phyloP scores from a whole-genome alignment of 2,329 filamentous ascomycete species.

The Clathrospora elynae region DNA sequence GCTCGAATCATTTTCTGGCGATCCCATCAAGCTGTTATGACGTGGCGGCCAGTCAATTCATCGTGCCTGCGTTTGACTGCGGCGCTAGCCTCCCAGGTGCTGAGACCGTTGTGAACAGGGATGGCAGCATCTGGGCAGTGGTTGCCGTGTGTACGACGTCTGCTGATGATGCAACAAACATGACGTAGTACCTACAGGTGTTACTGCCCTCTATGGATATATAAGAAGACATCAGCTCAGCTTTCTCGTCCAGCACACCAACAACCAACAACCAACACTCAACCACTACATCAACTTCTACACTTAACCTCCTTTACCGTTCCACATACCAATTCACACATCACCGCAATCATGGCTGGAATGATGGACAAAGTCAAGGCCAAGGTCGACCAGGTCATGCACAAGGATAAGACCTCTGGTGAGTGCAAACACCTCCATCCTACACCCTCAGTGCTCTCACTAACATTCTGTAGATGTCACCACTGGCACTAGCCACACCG shows the following conservation, averaged over 20 bases:
- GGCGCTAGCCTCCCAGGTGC: conserved; percentile 14
- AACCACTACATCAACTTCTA: conserved; percentile 3
- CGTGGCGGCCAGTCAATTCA: conserved; percentile 18
- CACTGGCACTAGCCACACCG: conserved; percentile 40
- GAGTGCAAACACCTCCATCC: neutral
- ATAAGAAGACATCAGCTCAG: conserved; percentile 16
- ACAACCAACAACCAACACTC: conserved; percentile 9
- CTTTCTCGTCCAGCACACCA: conserved; percentile 14
- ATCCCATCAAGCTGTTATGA: conserved; percentile 18
- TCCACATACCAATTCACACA: conserved; percentile 15
- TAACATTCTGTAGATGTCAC: conserved; percentile 29
- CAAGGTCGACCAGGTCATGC: conserved; percentile 46
- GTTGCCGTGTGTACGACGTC: conserved; percentile 24
- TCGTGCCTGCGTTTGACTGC: conserved; percentile 16
- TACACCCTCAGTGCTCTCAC: neutral
- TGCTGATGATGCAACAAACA: conserved; percentile 19
- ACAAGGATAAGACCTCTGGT: conserved; percentile 43
- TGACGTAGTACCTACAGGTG: conserved; percentile 27
- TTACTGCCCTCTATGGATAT: conserved; percentile 19
- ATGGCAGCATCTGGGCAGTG: conserved; percentile 10
- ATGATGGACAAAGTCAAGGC: conserved; percentile 46
- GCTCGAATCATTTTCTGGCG: too few species aligned
- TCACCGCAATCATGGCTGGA: conserved; percentile 33
- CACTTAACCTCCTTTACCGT: conserved; percentile 14
- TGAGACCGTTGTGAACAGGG: conserved; percentile 23